Evolutionary conservation across 2,329 filamentous ascomycete genomes (phyloP).

Genomic region (Cryphonectria japonica): DNA sequence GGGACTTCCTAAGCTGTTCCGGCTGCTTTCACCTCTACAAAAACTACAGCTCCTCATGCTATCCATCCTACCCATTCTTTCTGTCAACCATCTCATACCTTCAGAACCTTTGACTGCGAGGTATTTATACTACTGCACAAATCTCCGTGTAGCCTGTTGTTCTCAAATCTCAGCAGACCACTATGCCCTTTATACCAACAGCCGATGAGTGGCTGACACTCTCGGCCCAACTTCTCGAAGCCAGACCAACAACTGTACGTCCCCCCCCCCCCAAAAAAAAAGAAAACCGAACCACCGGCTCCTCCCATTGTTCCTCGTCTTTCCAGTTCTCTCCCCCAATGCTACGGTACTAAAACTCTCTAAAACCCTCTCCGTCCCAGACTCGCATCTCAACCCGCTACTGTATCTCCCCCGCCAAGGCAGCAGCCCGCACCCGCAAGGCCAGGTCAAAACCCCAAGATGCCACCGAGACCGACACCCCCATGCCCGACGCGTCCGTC

Average conservation of each 20-base stretch:
- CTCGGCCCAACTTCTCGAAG: constrained; percentile 82
- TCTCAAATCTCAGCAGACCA: constrained; percentile 29
- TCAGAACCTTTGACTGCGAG: neutral
- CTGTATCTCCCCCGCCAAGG: constrained; percentile 61
- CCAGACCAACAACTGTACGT: constrained; percentile 79
- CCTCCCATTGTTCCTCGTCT: constrained; percentile 27
- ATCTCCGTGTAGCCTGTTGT: neutral
- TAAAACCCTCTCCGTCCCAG: constrained; percentile 47
- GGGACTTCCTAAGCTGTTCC: neutral
- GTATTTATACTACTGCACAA: neutral
- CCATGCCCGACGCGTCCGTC: constrained; percentile 35
- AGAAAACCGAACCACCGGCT: neutral
- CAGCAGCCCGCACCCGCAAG: constrained; percentile 33
- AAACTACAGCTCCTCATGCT: constrained; percentile 9
- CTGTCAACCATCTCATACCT: neutral
- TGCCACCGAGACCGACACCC: constrained; percentile 36
- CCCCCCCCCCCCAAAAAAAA: too few species aligned
- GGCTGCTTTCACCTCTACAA: neutral
- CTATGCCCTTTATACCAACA: constrained; percentile 80
- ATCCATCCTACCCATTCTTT: neutral
- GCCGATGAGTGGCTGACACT: constrained; percentile 92
- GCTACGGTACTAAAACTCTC: neutral
- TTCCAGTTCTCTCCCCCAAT: constrained; percentile 19
- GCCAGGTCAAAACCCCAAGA: constrained; percentile 21
- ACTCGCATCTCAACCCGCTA: constrained; percentile 93